Base-by-base conservation (phyloP, 495 filamentous ascomycete genomes). In the Aspergillus baeticus region DNA sequence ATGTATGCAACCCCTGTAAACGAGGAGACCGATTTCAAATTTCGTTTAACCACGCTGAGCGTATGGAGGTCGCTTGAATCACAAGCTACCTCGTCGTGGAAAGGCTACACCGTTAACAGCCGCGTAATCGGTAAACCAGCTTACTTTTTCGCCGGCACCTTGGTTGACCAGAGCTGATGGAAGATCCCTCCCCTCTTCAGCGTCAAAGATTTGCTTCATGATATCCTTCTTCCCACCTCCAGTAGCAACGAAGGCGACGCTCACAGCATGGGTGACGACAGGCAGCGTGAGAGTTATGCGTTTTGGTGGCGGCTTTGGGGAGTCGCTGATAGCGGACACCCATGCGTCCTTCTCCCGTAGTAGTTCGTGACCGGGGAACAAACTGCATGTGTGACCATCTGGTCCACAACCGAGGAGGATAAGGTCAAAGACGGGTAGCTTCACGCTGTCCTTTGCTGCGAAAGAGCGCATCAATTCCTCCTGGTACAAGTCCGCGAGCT, bases 371-470 rank as follows among this genome's bases (percentile, higher is more conserved):
- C 87, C 87, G 6, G 94, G 95, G 77, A 98, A 98, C 26, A 98
- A 79, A 61, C 87, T 91, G 87, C 95, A 98, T 21, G 94, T 97
- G 73, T 98, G 94, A 35, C 94, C 94, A 68, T 98, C 94, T 14
- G 93, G 94, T 3, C 94, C 94, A 62, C 88, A 93, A 54, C 94
- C 94, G 41, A 98, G 84, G 15, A 98, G 81, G 18, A 98, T 78
- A 22, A 98, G 79, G 66, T 98, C 94, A 66, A 98, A 98, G 59
- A 96, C 87, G 54, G 94, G 94, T 26, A 96, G 75, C 75, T 90
- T 89, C 70, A 96, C 88, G 64, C 87, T 87, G 70, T 96, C 88
- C 71, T 91, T 86, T 61, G 86, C 83, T 26, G 92, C 89, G 63
- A 96, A 94, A 42, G 83, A 86, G 48, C 71, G 76, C 63, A 97